phyloP scores from a whole-genome alignment of 441 rosid genomes.

The Eruca vesicaria region DNA sequence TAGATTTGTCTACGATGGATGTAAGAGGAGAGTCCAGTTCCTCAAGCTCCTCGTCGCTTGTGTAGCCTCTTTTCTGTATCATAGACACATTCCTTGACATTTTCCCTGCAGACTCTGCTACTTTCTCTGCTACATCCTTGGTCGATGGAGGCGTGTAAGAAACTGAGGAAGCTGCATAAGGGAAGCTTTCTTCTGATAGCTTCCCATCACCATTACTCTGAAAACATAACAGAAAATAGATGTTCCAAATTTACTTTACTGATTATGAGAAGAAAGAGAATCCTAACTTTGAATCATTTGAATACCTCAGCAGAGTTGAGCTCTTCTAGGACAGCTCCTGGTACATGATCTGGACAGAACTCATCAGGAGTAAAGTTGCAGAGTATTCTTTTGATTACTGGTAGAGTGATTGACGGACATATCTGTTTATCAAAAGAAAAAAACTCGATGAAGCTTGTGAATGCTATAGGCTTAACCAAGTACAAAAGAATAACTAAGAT shows the following conservation, averaged over 20 bases:
- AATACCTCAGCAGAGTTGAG: conserved; percentile 74
- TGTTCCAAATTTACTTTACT: not conserved
- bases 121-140: conserved; percentile 57
- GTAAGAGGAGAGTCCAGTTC: conserved; percentile 74
- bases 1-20: conserved; percentile 46
- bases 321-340: conserved; percentile 79
- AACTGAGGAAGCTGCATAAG: conserved; percentile 65
- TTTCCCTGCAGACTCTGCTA: conserved; percentile 49
- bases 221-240: not conserved
- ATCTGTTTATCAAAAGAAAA: conserved; percentile 44
- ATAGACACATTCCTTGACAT: conserved; percentile 56
- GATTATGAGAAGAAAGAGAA: conserved; percentile 3
- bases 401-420: conserved; percentile 72
- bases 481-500: not conserved
- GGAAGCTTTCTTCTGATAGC: conserved; percentile 65
- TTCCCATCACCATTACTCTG: conserved; percentile 63
- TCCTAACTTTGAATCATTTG: not conserved
- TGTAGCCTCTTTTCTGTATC: conserved; percentile 81
- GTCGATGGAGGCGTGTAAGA: conserved; percentile 62
- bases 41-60: conserved; percentile 86
- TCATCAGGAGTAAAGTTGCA: conserved; percentile 94
- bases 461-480: not conserved
- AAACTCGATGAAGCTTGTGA: too few relatives aligned
- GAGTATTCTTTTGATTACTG: conserved; percentile 71
- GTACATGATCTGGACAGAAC: conserved; percentile 83